Percentiles rank a stretch among this genome's conserved stretches.
Evolutionary conservation across 179 eudicot genomes (phyloP).

Genomic region (Heliamphora pulchella): DNA sequence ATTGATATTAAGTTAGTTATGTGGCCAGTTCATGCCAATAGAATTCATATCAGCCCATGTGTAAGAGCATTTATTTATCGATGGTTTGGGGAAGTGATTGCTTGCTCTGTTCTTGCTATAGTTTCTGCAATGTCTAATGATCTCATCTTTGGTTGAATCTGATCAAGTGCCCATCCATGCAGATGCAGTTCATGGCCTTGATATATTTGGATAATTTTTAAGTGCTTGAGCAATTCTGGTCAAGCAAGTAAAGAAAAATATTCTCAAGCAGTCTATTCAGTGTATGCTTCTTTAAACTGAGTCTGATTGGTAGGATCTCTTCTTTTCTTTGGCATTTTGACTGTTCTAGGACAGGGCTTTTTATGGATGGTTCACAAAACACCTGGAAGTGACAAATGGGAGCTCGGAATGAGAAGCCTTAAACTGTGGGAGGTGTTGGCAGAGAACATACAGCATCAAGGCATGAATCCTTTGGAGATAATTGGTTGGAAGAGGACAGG

Average conservation of each 20-base stretch:
- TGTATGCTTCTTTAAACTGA: slow-evolving; percentile 10
- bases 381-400: slow-evolving; percentile 73
- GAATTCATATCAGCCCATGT: neutral
- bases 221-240: neutral
- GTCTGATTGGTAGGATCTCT: slow-evolving; percentile 20
- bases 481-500: slow-evolving; percentile 97
- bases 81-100: neutral
- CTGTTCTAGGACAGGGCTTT: slow-evolving; percentile 79
- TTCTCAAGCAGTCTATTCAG: neutral
- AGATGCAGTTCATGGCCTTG: neutral
- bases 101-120: neutral
- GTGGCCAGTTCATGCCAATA: neutral
- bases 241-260: neutral
- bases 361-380: slow-evolving; percentile 83
- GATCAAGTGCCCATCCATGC: neutral
- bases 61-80: neutral
- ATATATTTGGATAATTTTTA: neutral
- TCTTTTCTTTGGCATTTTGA: slow-evolving; percentile 18
- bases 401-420: slow-evolving; percentile 72
- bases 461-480: slow-evolving; percentile 55
- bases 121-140: neutral
- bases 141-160: neutral
- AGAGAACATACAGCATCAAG: slow-evolving; percentile 40
- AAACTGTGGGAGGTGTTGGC: slow-evolving; percentile 67
- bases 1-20: no score